Conservation (phyloP, 1,284 basidiomycete species). For the Phylloporus sp. region DNA sequence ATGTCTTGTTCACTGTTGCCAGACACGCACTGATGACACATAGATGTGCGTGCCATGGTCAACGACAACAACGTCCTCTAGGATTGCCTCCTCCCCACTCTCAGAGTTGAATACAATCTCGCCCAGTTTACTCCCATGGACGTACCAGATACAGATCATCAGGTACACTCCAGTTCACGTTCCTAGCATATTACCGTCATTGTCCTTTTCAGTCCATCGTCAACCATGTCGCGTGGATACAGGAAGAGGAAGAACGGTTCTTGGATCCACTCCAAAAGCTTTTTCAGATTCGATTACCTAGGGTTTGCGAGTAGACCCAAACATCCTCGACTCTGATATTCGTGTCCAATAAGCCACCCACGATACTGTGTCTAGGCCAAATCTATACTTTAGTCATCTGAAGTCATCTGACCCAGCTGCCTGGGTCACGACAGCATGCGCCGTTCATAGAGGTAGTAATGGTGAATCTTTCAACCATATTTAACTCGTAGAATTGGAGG, state of each 20-base stretch:
- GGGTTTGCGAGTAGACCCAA: too few species aligned
- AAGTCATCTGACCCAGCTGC: too few species aligned
- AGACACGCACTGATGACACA: conserved; percentile 10
- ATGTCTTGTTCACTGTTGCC: conserved; percentile 15
- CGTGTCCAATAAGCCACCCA: too few species aligned
- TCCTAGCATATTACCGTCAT: neutral
- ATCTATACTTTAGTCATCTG: too few species aligned
- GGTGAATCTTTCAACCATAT: too few species aligned
- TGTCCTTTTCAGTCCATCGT: conserved; percentile 68
- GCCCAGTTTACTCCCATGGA: conserved; percentile 84
- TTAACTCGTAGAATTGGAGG: too few species aligned
- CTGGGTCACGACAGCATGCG: too few species aligned
- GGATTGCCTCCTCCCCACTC: conserved; percentile 75
- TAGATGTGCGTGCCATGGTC: conserved; percentile 90
- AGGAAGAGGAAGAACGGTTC: conserved; percentile 68
- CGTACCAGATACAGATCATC: conserved; percentile 74
- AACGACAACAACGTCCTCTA: conserved; percentile 85
- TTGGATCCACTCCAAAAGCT: conserved; percentile 83
- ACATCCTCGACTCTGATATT: too few species aligned
- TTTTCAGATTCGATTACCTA: too few species aligned
- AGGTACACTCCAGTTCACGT: conserved; percentile 53
- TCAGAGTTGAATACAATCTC: conserved; percentile 86
- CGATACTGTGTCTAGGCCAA: too few species aligned
- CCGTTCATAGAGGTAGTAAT: too few species aligned
- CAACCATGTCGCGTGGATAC: conserved; percentile 69